Base-by-base conservation (phyloP, 257 asterid species). In the Dorcoceras hygrometricum region DNA sequence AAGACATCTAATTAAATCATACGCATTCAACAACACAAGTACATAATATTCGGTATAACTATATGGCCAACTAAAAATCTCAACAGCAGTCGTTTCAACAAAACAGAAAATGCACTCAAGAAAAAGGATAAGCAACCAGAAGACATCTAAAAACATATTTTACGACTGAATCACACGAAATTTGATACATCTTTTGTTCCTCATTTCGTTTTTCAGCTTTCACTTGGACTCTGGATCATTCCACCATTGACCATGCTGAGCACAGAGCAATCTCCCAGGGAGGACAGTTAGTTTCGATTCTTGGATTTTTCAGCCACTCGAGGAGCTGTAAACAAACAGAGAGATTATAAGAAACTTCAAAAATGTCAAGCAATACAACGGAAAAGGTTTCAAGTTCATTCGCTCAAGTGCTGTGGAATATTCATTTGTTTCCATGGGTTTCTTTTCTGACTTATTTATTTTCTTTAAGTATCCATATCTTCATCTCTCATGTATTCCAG, bases 281-380 rank as follows among this genome's bases (percentile, higher is more conserved):
- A 11, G 50, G 63, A 59, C 31, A 56, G 32, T 78, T 69, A 82
- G 72, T 63, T 71, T 74, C 68, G 69, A 67, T 73, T 79, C 77
- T 76, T 78, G 69, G 75, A 61, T 74, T 79, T 86, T 76, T 83
- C 92, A 76, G 71, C 63, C 0, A 84, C 78, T 80, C 87, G 73
- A 3, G 92, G 92, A 68, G 89, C 92, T 81, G 83, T 65, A 63
- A 60, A 60, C 54, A 27, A 76, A 22, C 67, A 14, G 11, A 57
- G 59, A 24, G 5, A 18, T 32, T n/a, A 29, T 18, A 10, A 31
- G 69, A 46, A 23, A 3, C 48, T 11, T 28, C 10, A 27, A 39
- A 36, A 46, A 46, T 16, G 54, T 25, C 8, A 0, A 3, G 2
- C n/a, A 8, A 60, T 6, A 5, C 19, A 24, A 24, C 8, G n/a